Conservation (phyloP, 331 rosid genomes). For the Rosa hybrid region DNA sequence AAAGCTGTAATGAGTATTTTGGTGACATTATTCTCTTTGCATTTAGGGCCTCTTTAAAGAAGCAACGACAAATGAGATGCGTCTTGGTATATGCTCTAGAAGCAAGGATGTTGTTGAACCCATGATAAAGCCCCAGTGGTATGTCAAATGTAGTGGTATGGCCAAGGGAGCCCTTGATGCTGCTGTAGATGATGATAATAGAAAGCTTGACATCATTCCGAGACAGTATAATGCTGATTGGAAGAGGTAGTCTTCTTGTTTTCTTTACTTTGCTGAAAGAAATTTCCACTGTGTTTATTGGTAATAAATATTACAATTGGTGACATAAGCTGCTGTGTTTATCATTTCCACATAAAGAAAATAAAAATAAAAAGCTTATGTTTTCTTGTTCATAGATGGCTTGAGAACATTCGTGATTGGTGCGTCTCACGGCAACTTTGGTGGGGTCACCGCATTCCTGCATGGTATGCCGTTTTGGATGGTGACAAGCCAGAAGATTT, state of each 20-base stretch:
- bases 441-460: constrained; percentile 99
- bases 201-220: constrained; percentile 66
- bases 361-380: neutral
- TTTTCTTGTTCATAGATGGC: constrained; percentile 67
- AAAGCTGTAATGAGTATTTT: neutral
- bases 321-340: neutral
- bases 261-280: constrained; percentile 18
- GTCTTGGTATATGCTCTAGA: constrained; percentile 92
- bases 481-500: constrained; percentile 67
- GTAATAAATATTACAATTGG: neutral
- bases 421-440: constrained; percentile 94
- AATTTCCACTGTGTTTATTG: constrained; percentile 1
- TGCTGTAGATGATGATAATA: constrained; percentile 62
- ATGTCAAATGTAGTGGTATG: constrained; percentile 68
- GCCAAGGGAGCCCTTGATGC: constrained; percentile 81
- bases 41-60: constrained; percentile 83
- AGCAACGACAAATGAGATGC: constrained; percentile 88
- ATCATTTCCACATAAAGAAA: neutral
- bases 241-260: constrained; percentile 64
- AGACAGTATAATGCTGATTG: constrained; percentile 89
- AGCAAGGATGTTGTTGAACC: constrained; percentile 97
- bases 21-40: constrained; percentile 28
- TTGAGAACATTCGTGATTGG: constrained; percentile 91
- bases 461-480: constrained; percentile 78
- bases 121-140: constrained; percentile 96